Conservation (phyloP, 2,329 filamentous ascomycete genomes). For the Hymenoscyphus fraxineus region DNA sequence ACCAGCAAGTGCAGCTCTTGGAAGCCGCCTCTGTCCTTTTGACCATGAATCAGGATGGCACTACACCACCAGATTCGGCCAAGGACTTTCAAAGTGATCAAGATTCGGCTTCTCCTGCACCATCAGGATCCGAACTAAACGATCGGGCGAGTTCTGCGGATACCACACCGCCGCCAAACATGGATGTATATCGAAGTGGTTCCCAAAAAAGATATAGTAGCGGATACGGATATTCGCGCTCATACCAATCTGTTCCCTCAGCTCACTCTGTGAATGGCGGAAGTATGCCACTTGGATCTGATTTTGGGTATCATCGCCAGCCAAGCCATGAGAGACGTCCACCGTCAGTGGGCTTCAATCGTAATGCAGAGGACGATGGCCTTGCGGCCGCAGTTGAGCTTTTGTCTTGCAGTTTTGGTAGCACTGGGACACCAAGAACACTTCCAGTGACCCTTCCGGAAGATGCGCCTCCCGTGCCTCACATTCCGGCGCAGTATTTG, state of each 20-base stretch:
- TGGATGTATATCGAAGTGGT: constrained; percentile 44
- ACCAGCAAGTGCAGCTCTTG: constrained; percentile 96
- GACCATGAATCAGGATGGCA: constrained; percentile 71
- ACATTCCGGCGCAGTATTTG: constrained; percentile 76
- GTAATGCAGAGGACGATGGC: constrained; percentile 76
- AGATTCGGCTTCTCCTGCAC: constrained; percentile 76
- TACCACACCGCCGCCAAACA: constrained; percentile 84
- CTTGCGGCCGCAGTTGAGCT: constrained; percentile 87
- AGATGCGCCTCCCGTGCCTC: constrained; percentile 83
- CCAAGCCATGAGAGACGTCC: constrained; percentile 74
- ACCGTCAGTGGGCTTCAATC: constrained; percentile 72
- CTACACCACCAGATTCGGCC: constrained; percentile 61
- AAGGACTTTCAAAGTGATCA: constrained; percentile 72
- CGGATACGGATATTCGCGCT: constrained; percentile 63
- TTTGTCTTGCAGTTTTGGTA: constrained; percentile 82
- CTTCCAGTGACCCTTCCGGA: constrained; percentile 61
- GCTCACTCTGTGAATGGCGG: constrained; percentile 48
- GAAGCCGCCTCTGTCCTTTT: constrained; percentile 96
- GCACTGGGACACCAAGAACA: constrained; percentile 56
- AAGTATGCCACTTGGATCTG: constrained; percentile 49
- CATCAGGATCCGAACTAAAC: constrained; percentile 74
- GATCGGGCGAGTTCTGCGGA: constrained; percentile 81
- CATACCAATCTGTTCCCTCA: constrained; percentile 70
- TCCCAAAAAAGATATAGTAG: constrained; percentile 56
- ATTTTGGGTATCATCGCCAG: constrained; percentile 53